Base-by-base conservation (phyloP, 2,329 filamentous ascomycete species). In the Kalaharituber pfeilii region DNA sequence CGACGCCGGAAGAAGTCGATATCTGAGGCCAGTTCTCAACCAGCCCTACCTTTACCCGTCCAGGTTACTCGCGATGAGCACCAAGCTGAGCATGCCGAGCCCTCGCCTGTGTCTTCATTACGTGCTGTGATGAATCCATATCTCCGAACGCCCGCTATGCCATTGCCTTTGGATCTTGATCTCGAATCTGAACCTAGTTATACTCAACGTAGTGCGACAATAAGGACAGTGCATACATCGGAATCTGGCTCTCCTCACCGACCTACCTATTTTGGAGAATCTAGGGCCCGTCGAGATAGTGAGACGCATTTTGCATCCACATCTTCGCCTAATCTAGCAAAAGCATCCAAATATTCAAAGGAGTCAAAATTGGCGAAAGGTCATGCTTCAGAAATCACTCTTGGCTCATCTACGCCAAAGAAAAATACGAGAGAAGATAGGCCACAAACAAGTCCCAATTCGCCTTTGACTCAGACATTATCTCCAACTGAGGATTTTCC, bases 1-100 rank as follows among this genome's bases (percentile, higher is more conserved):
- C 78, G 91, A 58, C 77, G 91, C 56, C 78, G 88, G 59, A 96
- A 96, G 76, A 93, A 89, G 75, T 94, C 88, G 4, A 69, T 86
- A 29, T 77, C 79, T 13, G 87, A 93, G 59, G 66, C 68, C 45
- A 74, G 78, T 22, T 75, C 75, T 36, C 54, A 61, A 42, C 79
- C 82, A 29, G 79, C 82, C 7, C 68, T 81, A 27, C 76, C 75
- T 0, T 62, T 68, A 28, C 74, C 67, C 56, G 66, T 62, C 61
- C 73, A 66, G 57, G 70, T 67, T 67, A 59, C 68, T 73, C 44
- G 61, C 71, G 26, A 29, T 18, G 27, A 50, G 3, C 26, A 6
- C 30, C 47, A 50, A 25, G 9, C n/a, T 27, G 47, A 50, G 26
- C 29, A 36, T 5, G 29, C 24, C 5, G 36, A 28, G 9, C 52